Conservation (phyloP, 305 asterid genomes). For the Fraxinus sp. region DNA sequence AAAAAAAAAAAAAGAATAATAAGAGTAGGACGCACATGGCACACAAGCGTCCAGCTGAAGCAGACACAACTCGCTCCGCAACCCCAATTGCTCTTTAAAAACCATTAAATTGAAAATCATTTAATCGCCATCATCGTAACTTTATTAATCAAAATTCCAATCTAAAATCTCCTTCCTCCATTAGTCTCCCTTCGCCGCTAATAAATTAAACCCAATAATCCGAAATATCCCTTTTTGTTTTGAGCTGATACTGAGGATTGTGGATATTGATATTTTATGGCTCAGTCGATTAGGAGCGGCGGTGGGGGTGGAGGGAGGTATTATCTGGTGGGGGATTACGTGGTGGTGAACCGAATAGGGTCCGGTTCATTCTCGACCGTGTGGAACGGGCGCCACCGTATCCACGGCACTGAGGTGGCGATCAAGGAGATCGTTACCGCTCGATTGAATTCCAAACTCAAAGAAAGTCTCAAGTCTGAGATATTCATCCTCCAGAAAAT, state of each 20-base stretch:
- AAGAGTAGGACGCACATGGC: neutral
- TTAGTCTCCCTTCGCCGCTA: neutral
- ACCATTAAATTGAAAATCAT: neutral
- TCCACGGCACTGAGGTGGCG: conserved; percentile 75
- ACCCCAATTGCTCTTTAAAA: neutral
- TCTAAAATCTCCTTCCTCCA: neutral
- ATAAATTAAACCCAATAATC: neutral
- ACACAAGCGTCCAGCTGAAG: neutral
- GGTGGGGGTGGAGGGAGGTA: conserved; percentile 31
- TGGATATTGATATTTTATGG: conserved; percentile 36
- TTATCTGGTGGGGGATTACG: conserved; percentile 67
- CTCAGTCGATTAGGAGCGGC: conserved; percentile 47
- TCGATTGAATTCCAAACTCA: conserved; percentile 58
- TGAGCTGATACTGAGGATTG: conserved; percentile 15
- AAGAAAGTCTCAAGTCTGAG: conserved; percentile 80
- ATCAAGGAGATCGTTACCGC: conserved; percentile 70
- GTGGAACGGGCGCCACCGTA: conserved; percentile 84
- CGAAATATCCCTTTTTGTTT: conserved; percentile 3
- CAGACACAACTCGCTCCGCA: neutral
- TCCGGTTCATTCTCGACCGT: conserved; percentile 83
- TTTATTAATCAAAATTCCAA: neutral
- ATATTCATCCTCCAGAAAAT: conserved; percentile 69
- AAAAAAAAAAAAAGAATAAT: too few relatives aligned
- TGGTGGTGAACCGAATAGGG: conserved; percentile 69
- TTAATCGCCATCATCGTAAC: neutral